Conservation (phyloP, 768 basidiomycete species). For the Mycena vulgaris region DNA sequence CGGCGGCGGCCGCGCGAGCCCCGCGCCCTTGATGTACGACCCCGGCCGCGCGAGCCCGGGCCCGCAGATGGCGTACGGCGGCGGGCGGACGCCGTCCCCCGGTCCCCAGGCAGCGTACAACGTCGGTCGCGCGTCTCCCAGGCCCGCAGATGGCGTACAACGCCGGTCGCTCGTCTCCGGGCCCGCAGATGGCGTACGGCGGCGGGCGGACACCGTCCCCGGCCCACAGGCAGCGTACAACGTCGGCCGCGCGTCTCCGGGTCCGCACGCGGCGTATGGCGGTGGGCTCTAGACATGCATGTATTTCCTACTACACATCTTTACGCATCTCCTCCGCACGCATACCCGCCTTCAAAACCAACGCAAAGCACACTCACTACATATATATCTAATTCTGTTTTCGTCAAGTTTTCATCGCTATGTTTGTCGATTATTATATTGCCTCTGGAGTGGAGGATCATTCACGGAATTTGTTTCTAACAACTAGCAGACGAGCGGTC, state of each 20-base stretch:
- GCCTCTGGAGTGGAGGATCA: too few species aligned
- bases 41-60: constrained; percentile 54
- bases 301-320: too few species aligned
- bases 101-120: constrained; percentile 56
- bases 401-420: too few species aligned
- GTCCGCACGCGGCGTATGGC: constrained; percentile 62
- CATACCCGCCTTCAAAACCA: too few species aligned
- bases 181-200: constrained; percentile 61
- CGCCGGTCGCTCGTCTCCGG: constrained; percentile 47
- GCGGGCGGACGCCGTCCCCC: constrained; percentile 53
- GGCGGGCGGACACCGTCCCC: constrained; percentile 54
- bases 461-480: too few species aligned
- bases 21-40: constrained; percentile 38
- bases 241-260: constrained; percentile 56
- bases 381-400: too few species aligned
- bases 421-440: too few species aligned
- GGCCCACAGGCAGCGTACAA: constrained; percentile 64
- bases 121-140: constrained; percentile 58
- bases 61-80: constrained; percentile 54
- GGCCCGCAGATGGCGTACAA: constrained; percentile 63
- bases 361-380: too few species aligned
- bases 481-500: too few species aligned
- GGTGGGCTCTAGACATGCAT: too few species aligned
- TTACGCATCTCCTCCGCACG: too few species aligned
- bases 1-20: constrained; percentile 53